phyloP scores from a whole-genome alignment of 2,329 filamentous ascomycete genomes.

The Trichoderma hamatum region DNA sequence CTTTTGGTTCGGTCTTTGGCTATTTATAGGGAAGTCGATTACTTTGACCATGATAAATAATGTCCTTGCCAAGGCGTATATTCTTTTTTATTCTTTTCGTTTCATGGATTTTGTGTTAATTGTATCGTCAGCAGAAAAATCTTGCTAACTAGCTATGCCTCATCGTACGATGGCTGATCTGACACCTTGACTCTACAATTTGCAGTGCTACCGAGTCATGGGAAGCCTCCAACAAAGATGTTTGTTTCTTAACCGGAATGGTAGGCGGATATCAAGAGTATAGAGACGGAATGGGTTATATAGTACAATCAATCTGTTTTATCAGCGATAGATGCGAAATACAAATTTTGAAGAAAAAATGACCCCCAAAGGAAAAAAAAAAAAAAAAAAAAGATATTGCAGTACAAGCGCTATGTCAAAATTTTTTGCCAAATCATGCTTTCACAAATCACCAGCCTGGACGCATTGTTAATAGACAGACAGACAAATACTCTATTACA shows the following conservation, averaged over 20 bases:
- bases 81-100: too few relatives aligned
- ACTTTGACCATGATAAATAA: too few relatives aligned
- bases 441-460: not conserved
- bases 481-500: not conserved
- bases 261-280: not conserved
- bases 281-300: not conserved
- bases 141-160: not conserved
- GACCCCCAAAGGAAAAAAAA: not conserved
- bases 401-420: not conserved
- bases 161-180: slow-evolving; percentile 3
- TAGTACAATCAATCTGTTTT: not conserved
- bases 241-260: not conserved
- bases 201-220: slow-evolving; percentile 20
- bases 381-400: too few relatives aligned
- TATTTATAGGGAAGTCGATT: too few relatives aligned
- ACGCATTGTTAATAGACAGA: not conserved
- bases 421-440: not conserved
- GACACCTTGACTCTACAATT: slow-evolving; percentile 27
- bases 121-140: too few relatives aligned
- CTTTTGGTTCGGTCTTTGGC: too few relatives aligned
- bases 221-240: slow-evolving; percentile 17
- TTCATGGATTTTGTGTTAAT: too few relatives aligned
- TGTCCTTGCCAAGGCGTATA: too few relatives aligned
- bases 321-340: not conserved
- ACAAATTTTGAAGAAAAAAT: not conserved